Percentiles rank a stretch among this genome's conserved stretches.
phyloP scores from a whole-genome alignment of 2,329 filamentous ascomycete genomes.

The Colletotrichum shisoi region DNA sequence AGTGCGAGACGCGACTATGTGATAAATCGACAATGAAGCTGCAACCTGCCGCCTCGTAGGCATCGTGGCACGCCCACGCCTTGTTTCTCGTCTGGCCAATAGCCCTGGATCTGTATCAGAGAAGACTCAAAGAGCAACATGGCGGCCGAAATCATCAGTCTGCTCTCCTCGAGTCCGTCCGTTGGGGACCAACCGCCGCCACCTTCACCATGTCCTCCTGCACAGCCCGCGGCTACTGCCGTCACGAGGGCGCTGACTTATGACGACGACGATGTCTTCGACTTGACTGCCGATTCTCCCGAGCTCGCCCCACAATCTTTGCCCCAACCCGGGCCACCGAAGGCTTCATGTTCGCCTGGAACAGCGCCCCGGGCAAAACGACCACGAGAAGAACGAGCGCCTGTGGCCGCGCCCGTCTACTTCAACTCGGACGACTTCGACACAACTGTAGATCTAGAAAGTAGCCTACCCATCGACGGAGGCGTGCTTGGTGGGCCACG shows the following conservation, averaged over 20 bases:
- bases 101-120: too few relatives aligned
- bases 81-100: neutral
- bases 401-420: constrained; percentile 41
- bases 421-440: constrained; percentile 55
- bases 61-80: neutral
- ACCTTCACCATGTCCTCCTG: constrained; percentile 15
- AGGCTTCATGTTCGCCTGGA: neutral
- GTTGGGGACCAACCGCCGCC: constrained; percentile 10
- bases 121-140: constrained; percentile 39
- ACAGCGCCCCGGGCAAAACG: constrained; percentile 10
- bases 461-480: neutral
- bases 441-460: constrained; percentile 50
- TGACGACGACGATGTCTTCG: constrained; percentile 37
- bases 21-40: neutral
- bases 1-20: constrained; percentile 21
- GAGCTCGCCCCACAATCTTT: neutral
- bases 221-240: neutral
- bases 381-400: constrained; percentile 15
- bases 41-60: neutral
- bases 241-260: neutral
- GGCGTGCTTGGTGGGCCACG: constrained; percentile 39
- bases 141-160: constrained; percentile 49
- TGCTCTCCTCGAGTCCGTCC: constrained; percentile 49
- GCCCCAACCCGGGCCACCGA: neutral
- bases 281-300: constrained; percentile 37